Conservation (phyloP, 2,329 filamentous ascomycete genomes). For the Aspergillus candidus region DNA sequence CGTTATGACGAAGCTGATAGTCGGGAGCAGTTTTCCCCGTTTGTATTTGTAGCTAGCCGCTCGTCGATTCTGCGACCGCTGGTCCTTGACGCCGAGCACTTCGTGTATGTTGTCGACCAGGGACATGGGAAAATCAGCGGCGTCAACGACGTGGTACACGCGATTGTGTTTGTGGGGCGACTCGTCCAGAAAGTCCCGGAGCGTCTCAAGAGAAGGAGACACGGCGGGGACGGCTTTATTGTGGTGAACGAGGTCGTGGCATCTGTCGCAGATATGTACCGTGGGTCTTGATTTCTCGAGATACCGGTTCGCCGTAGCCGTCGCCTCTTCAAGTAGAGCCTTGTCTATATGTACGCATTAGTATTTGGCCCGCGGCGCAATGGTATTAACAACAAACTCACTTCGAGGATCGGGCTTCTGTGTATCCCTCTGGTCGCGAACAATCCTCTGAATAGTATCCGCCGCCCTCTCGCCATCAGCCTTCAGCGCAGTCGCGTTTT, state of each 20-base stretch:
- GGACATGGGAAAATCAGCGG: slow-evolving; percentile 94
- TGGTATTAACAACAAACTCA: not conserved
- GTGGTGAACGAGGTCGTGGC: slow-evolving; percentile 75
- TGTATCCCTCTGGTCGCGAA: slow-evolving; percentile 3
- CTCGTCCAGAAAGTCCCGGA: slow-evolving; percentile 77
- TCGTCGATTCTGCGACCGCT: slow-evolving; percentile 75
- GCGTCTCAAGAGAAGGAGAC: slow-evolving; percentile 73
- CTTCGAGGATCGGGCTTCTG: slow-evolving; percentile 11
- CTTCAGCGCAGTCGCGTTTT: slow-evolving; percentile 14
- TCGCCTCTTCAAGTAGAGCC: slow-evolving; percentile 17
- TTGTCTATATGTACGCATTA: slow-evolving; percentile 12
- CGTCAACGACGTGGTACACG: slow-evolving; percentile 91
- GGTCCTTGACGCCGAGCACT: slow-evolving; percentile 63
- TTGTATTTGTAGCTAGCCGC: slow-evolving; percentile 62
- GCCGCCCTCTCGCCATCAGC: slow-evolving; percentile 6
- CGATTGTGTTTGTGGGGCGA: slow-evolving; percentile 88
- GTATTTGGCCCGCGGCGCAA: not conserved
- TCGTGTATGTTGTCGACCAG: slow-evolving; percentile 70
- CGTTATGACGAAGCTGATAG: slow-evolving; percentile 87
- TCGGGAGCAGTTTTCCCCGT: slow-evolving; percentile 64
- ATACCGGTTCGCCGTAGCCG: slow-evolving; percentile 15
- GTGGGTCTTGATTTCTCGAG: slow-evolving; percentile 16
- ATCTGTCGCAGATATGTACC: slow-evolving; percentile 67
- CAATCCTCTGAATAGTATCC: slow-evolving; percentile 6
- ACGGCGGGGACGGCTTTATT: slow-evolving; percentile 63